A percentile compares a stretch with the other conserved stretches of the same genome.
Evolutionary conservation across 1,139 yeast species (phyloP).

Genomic region (Torulaspora pretoriensis): DNA sequence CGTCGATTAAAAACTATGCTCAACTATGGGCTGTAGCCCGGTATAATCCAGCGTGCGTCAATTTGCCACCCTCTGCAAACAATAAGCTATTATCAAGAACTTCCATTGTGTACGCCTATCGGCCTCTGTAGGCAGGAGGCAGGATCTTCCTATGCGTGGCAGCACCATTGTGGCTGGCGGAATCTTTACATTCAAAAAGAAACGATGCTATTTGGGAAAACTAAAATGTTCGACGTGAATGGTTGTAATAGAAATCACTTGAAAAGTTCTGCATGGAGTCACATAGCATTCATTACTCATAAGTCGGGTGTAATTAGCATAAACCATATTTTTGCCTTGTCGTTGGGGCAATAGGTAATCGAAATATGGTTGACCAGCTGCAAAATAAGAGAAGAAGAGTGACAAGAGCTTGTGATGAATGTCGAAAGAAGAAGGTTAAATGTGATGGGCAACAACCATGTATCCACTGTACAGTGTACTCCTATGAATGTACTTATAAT

Average conservation of each 20-base stretch:
- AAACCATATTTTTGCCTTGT: background rate
- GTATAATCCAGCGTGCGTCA: too few relatives aligned
- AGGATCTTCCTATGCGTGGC: slow-evolving; percentile 4
- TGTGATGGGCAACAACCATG: slow-evolving; percentile 94
- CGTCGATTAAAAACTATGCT: too few relatives aligned
- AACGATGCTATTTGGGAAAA: background rate
- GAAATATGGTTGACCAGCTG: slow-evolving; percentile 8
- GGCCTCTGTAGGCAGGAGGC: background rate
- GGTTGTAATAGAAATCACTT: background rate
- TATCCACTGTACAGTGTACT: slow-evolving; percentile 87
- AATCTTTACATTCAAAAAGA: background rate
- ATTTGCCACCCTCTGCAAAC: too few relatives aligned
- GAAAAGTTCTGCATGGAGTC: background rate
- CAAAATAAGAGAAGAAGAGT: slow-evolving; percentile 66
- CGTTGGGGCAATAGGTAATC: background rate
- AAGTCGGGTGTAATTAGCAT: background rate
- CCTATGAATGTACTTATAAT: slow-evolving; percentile 70
- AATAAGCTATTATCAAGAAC: too few relatives aligned
- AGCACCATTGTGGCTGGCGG: slow-evolving; percentile 4
- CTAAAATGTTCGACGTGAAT: background rate
- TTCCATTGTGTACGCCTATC: too few relatives aligned
- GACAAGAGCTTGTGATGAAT: slow-evolving; percentile 88
- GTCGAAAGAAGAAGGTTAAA: slow-evolving; percentile 77
- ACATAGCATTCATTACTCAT: background rate
- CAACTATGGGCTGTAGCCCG: too few relatives aligned